Evolutionary conservation across 441 rosid species (phyloP).

Genomic region (Syzygium malaccense): DNA sequence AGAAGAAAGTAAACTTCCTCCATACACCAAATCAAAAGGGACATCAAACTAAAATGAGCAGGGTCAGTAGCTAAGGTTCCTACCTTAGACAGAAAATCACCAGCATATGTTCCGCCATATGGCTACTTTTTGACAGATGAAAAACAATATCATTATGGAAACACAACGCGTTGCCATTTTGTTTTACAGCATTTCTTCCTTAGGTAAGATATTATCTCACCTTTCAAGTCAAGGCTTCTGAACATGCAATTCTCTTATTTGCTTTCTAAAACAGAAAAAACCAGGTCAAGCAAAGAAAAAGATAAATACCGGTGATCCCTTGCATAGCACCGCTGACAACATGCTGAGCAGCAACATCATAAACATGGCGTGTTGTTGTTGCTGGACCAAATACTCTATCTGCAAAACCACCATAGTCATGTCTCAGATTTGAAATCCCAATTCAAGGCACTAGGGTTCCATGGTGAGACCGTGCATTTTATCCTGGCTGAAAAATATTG

Average conservation of each 20-base stretch:
- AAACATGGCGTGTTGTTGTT: constrained; percentile 87
- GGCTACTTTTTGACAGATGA: neutral
- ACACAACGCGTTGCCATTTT: neutral
- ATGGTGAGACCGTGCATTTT: neutral
- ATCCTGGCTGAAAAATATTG: neutral
- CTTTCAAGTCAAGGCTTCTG: neutral
- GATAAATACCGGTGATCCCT: constrained; percentile 70
- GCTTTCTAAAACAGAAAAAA: neutral
- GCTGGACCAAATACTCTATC: constrained; percentile 96
- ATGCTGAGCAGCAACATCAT: constrained; percentile 86
- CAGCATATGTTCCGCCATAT: neutral
- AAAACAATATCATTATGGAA: neutral
- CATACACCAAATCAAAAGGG: neutral
- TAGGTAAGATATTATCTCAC: neutral
- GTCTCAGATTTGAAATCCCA: neutral
- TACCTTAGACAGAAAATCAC: neutral
- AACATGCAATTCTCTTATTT: neutral
- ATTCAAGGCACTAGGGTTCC: neutral
- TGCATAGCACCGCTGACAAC: constrained; percentile 84
- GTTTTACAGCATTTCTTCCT: neutral
- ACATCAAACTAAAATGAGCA: neutral
- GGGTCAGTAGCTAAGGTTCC: neutral
- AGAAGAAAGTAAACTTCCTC: neutral
- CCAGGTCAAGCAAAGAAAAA: neutral
- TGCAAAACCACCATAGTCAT: constrained; percentile 12